Evolutionary conservation across 192 early-diverging fungal species (phyloP), one percentile per base, ranked within the genome.

Genomic region (Coemansia sp.): DNA sequence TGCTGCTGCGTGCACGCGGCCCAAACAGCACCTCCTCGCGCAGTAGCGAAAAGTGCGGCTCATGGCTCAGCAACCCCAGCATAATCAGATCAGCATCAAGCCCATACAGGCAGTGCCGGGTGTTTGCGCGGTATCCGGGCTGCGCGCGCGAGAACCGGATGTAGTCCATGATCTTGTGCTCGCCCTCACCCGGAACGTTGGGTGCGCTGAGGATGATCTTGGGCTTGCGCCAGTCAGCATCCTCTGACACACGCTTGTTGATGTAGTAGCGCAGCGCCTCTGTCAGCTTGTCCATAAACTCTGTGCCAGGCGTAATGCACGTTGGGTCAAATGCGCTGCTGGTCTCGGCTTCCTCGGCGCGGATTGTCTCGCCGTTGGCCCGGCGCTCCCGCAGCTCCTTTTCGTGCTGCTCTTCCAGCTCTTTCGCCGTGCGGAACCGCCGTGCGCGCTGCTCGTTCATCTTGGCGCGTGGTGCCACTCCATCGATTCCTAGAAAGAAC

Each of bases 371-470:
- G 75, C 71, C 3, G 75, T 48, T 52, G 85, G 83, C 57, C 83
- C 90, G 68, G 77, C 52, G n/a, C 58, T 50, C 54, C 20, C 57
- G 21, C 28, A 72, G 64, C 44, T 67, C 64, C 51, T n/a, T 26
- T 31, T 66, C 69, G 28, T 31, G 28, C 60, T 71, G 70, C 60
- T 74, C 70, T 47, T 74, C 70, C 9, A 63, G 73, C 56, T 94
- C 93, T 64, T 92, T 91, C 11, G 94, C 88, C 2, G 96, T 89
- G 21, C 94, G 88, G 86, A 99, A 99, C 51, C 98, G 90, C 66
- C 98, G 90, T 28, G 95, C 90, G 17, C 98, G 89, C 67, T 99
- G 98, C 74, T 99, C 96, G 74, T 99, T 99, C 96, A 99, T 98
- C 64, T 99, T 99, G 18, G 98, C 98, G 21, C 98, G 85, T 44